Conservation (phyloP, 1,284 basidiomycete species). For the Ustilago sp. region DNA sequence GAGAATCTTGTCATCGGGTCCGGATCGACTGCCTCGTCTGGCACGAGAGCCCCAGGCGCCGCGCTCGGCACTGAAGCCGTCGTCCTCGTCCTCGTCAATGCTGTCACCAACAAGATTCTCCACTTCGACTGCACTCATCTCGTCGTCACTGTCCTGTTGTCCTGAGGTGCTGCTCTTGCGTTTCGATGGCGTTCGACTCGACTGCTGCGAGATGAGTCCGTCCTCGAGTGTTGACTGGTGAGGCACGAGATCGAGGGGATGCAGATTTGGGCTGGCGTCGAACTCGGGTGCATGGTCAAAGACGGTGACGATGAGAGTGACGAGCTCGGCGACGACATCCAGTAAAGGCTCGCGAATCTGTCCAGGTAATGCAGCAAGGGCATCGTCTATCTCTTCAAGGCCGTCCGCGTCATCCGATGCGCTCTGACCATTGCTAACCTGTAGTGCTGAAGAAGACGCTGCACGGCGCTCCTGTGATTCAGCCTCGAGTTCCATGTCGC, state of each 20-base stretch:
- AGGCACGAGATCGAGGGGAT: slow-evolving; percentile 74
- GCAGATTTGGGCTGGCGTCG: slow-evolving; percentile 73
- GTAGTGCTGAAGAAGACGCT: neutral
- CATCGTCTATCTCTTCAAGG: slow-evolving; percentile 36
- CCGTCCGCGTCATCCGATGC: slow-evolving; percentile 24
- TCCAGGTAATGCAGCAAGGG: slow-evolving; percentile 20
- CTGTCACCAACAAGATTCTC: slow-evolving; percentile 48
- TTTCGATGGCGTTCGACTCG: slow-evolving; percentile 38
- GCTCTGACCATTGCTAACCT: neutral
- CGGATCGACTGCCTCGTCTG: slow-evolving; percentile 23
- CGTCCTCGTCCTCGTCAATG: slow-evolving; percentile 33
- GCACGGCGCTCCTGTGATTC: slow-evolving; percentile 20
- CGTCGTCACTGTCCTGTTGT: slow-evolving; percentile 43
- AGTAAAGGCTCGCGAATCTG: slow-evolving; percentile 80
- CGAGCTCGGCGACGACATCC: slow-evolving; percentile 79
- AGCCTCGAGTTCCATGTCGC: slow-evolving; percentile 42
- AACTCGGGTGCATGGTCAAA: slow-evolving; percentile 87
- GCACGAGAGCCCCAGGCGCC: slow-evolving; percentile 19
- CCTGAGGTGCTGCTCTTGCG: slow-evolving; percentile 32
- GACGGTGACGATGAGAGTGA: slow-evolving; percentile 87
- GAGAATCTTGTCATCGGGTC: slow-evolving; percentile 17
- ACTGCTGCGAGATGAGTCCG: slow-evolving; percentile 17
- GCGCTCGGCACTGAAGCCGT: slow-evolving; percentile 9
- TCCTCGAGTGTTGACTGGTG: slow-evolving; percentile 72
- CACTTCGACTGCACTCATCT: slow-evolving; percentile 50